Evolutionary conservation across 2,329 filamentous ascomycete genomes (phyloP).

Genomic region (Drechslerella coelobrocha): DNA sequence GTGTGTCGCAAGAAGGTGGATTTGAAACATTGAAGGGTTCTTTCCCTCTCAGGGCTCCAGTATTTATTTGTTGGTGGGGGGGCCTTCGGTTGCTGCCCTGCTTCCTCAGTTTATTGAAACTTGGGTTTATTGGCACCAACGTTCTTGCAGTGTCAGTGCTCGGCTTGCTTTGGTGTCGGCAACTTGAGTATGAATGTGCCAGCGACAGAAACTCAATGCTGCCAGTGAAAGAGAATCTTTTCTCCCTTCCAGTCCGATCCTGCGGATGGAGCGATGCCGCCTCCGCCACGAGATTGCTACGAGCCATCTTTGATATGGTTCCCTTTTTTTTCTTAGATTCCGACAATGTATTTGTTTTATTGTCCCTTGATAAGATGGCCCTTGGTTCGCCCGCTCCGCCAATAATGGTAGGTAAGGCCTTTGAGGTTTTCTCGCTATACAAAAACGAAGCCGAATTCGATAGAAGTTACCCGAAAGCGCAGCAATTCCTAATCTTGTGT

Average conservation of each 20-base stretch:
- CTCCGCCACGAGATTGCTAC: not conserved
- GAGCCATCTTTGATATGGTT: slow-evolving; percentile 20
- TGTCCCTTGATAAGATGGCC: no score
- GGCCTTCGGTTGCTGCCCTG: slow-evolving; percentile 17
- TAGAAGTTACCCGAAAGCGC: no score
- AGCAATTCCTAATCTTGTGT: no score
- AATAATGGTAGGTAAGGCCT: no score
- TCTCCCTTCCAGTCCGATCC: slow-evolving; percentile 11
- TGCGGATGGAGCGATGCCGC: not conserved
- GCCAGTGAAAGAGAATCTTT: slow-evolving; percentile 23
- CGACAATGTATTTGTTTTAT: no score
- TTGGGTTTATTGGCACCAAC: not conserved
- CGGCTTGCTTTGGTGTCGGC: slow-evolving; percentile 17
- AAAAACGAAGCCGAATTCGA: no score
- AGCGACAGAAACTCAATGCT: slow-evolving; percentile 21
- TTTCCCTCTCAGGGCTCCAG: slow-evolving; percentile 12
- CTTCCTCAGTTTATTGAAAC: slow-evolving; percentile 17
- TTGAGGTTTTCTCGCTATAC: no score
- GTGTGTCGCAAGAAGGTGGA: not conserved
- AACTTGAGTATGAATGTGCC: slow-evolving; percentile 5
- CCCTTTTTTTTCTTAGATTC: no score
- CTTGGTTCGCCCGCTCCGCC: no score
- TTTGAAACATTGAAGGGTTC: slow-evolving; percentile 22
- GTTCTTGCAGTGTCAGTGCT: slow-evolving; percentile 16
- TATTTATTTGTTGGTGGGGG: slow-evolving; percentile 24